These are phyloP conservation scores for Sungouiozyma ichnusensis DNA, from an alignment of 805 yeast species.

Conservation along the genomic window DNA sequence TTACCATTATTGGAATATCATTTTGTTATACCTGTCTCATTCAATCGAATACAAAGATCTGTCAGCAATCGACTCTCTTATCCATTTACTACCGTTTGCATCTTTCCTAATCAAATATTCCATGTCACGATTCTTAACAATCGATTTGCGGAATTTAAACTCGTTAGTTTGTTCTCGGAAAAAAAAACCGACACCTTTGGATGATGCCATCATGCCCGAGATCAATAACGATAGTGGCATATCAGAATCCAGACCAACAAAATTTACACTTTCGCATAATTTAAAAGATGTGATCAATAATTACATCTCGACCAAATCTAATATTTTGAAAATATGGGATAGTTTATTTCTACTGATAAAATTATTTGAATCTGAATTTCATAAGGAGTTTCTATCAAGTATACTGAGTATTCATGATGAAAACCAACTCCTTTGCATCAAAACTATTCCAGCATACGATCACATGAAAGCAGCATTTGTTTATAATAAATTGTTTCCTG, in stretches of 20 bases:
- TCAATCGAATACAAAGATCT: neutral
- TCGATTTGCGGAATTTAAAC: constrained; percentile 9
- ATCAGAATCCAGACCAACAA: neutral
- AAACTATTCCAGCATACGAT: constrained; percentile 22
- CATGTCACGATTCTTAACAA: constrained; percentile 10
- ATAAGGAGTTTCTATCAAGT: neutral
- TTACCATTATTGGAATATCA: constrained; percentile 27
- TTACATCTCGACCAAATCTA: constrained; percentile 18
- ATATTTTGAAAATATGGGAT: constrained; percentile 20
- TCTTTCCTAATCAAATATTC: constrained; percentile 12
- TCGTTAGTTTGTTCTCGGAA: constrained; percentile 3
- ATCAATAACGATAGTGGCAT: neutral
- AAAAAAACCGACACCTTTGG: neutral
- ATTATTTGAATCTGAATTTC: constrained; percentile 5
- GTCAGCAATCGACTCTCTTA: neutral
- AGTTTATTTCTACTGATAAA: constrained; percentile 15
- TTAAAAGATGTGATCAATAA: neutral
- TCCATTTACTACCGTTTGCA: constrained; percentile 12
- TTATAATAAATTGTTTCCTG: constrained; percentile 20
- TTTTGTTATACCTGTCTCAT: constrained; percentile 4
- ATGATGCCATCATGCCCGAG: constrained; percentile 4
- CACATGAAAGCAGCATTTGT: constrained; percentile 16
- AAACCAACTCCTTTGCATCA: constrained; percentile 12
- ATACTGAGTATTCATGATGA: constrained; percentile 18
- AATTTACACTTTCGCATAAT: neutral